Percentiles rank a stretch among this genome's conserved stretches.
Evolutionary conservation across 2,329 filamentous ascomycete species (phyloP).

Genomic region (Aspergillus fischeri): DNA sequence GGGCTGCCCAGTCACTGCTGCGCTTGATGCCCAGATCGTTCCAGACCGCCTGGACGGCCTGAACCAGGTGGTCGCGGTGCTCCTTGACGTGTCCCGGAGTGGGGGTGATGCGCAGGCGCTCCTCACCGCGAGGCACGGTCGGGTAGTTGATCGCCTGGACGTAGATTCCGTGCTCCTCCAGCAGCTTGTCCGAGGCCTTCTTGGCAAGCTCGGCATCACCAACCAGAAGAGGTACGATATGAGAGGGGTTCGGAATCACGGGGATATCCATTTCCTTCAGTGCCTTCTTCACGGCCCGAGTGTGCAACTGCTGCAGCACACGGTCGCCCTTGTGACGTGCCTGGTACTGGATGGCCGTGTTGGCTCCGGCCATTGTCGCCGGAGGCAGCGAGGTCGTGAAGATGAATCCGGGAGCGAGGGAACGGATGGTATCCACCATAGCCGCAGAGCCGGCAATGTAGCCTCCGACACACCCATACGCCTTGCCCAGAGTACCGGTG

Average conservation of each 20-base stretch:
- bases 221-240: conserved; percentile 91
- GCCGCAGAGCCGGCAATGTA: conserved; percentile 90
- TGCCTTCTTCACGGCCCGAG: conserved; percentile 85
- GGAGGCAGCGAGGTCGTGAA: conserved; percentile 97
- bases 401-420: conserved; percentile 94
- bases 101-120: conserved; percentile 90
- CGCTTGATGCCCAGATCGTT: conserved; percentile 82
- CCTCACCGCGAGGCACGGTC: conserved; percentile 95
- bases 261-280: conserved; percentile 78
- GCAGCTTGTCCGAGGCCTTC: conserved; percentile 83
- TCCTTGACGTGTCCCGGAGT: conserved; percentile 86
- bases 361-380: conserved; percentile 92
- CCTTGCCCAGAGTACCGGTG: conserved; percentile 93
- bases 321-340: conserved; percentile 80
- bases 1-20: conserved; percentile 83
- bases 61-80: conserved; percentile 79
- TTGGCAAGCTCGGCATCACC: conserved; percentile 92
- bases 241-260: conserved; percentile 94
- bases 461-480: conserved; percentile 94
- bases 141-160: conserved; percentile 99
- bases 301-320: conserved; percentile 91
- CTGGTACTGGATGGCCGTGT: conserved; percentile 90
- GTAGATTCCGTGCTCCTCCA: conserved; percentile 88
- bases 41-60: conserved; percentile 85
- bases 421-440: conserved; percentile 88